phyloP scores from a whole-genome alignment of 2,329 filamentous ascomycete species.

The Curvularia sp. region DNA sequence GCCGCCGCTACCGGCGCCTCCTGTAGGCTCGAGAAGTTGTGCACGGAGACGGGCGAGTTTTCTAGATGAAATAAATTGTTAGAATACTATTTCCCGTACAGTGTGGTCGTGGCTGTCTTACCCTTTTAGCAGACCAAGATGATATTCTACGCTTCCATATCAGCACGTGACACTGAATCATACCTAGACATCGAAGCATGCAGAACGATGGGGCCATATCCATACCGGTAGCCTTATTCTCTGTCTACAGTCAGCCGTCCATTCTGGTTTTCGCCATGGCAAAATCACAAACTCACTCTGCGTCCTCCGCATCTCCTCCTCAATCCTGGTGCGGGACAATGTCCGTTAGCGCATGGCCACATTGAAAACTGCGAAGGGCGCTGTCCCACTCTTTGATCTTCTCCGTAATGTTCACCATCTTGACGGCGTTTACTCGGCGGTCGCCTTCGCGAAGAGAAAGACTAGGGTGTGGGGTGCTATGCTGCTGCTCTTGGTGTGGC shows the following conservation, averaged over 20 bases:
- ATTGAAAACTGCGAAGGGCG: constrained; percentile 33
- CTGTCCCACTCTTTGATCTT: constrained; percentile 94
- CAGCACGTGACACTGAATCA: constrained; percentile 43
- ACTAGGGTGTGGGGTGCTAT: constrained; percentile 12
- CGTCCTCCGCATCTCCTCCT: constrained; percentile 99
- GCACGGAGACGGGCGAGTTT: constrained; percentile 95
- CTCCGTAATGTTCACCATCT: constrained; percentile 99
- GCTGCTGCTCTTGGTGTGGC: constrained; percentile 13
- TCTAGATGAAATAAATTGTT: constrained; percentile 56
- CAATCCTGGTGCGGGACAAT: constrained; percentile 73
- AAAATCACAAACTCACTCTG: constrained; percentile 72
- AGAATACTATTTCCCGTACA: not conserved
- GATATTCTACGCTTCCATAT: constrained; percentile 75
- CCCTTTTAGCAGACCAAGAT: constrained; percentile 97
- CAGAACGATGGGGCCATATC: not conserved
- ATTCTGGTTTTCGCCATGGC: not conserved
- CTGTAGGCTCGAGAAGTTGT: constrained; percentile 88
- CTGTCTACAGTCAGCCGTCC: constrained; percentile 60
- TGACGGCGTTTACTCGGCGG: constrained; percentile 32
- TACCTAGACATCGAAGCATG: not conserved
- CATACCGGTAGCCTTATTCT: constrained; percentile 98
- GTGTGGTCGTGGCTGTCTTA: constrained; percentile 47
- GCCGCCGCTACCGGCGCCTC: constrained; percentile 77
- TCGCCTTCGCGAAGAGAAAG: constrained; percentile 10
- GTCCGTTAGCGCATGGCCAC: constrained; percentile 40